A percentile compares a stretch with the other conserved stretches of the same genome.
phyloP scores from a whole-genome alignment of 345 rosid genomes.

The Brassica incana region DNA sequence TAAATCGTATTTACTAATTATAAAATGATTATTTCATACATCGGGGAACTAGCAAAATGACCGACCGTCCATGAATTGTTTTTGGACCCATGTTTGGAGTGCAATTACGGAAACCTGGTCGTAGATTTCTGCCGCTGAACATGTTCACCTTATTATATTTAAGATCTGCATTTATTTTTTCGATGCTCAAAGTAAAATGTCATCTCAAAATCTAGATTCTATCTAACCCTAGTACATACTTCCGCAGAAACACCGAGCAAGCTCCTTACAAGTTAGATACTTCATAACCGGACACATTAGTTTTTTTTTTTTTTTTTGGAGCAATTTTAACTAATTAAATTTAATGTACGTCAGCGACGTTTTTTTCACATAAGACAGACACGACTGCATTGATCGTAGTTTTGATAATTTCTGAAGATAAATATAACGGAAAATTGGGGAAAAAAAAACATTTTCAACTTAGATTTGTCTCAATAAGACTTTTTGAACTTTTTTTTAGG shows the following conservation, averaged over 20 bases:
- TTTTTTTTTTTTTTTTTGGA: too few species aligned
- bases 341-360: slow-evolving; percentile 14
- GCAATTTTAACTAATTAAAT: neutral
- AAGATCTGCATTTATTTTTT: slow-evolving; percentile 22
- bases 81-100: slow-evolving; percentile 37
- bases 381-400: slow-evolving; percentile 26
- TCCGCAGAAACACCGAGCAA: slow-evolving; percentile 13
- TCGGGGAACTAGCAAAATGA: slow-evolving; percentile 9
- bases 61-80: slow-evolving; percentile 30
- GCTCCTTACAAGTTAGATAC: neutral
- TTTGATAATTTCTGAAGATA: neutral
- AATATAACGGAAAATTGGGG: neutral
- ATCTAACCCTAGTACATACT: slow-evolving; percentile 31
- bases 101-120: slow-evolving; percentile 38
- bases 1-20: neutral
- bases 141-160: slow-evolving; percentile 28
- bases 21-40: slow-evolving; percentile 9
- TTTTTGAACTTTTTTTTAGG: too few species aligned
- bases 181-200: slow-evolving; percentile 22
- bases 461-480: too few species aligned
- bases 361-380: slow-evolving; percentile 32
- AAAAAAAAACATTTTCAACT: too few species aligned
- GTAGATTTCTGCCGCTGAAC: slow-evolving; percentile 38
- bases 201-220: neutral
- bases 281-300: slow-evolving; percentile 14